Base-by-base conservation (phyloP, 345 rosid species). In the Arabidopsis arenosa region DNA sequence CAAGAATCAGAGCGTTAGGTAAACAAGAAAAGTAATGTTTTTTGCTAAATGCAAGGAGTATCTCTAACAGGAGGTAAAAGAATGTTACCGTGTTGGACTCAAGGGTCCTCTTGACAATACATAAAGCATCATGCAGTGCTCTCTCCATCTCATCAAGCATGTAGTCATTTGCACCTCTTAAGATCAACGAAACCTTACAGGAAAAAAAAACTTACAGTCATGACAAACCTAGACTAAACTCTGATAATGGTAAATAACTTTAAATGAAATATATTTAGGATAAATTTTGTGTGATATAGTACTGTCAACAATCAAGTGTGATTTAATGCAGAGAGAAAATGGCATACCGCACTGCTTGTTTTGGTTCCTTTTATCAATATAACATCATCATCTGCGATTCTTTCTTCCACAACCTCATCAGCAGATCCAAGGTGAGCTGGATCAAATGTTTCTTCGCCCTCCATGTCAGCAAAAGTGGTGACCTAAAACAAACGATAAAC, bases 141-240 rank as follows among this genome's bases (percentile, higher is more conserved):
- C 97, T 90, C 76, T 93, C 99, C 98, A 95, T 93, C 85, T 96
- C 98, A 68, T 96, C 99, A 63, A 93, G 96, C 98, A 96, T 96
- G 82, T 85, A 93, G 79, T 93, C 98, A 74, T 96, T 96, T 52
- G 98, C 99, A 63, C 98, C 98, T 82, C 97, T 85, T 61, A 96
- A 92, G 73, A 96, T 87, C 82, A 96, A 72, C 45, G 99, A 96
- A 43, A 96, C 99, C 99, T 96, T 41, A 17, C 62, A 64, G 67
- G 74, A 2, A 78, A 32, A 5, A 56, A 39, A 18, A 23, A 1
- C 2, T 51, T 66, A 18, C 1, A 2, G 51, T 73, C 63, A 51
- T 23, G 14, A 58, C n/a, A 51, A 66, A 40, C 51, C 63, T 45
- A 71, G 15, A 48, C 51, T 21, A 62, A 62, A 53, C 51, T 32